A percentile compares a stretch with the other conserved stretches of the same genome.
Conservation (phyloP, 2,329 filamentous ascomycete species). For the Gnomoniopsis smithogilvyi region DNA sequence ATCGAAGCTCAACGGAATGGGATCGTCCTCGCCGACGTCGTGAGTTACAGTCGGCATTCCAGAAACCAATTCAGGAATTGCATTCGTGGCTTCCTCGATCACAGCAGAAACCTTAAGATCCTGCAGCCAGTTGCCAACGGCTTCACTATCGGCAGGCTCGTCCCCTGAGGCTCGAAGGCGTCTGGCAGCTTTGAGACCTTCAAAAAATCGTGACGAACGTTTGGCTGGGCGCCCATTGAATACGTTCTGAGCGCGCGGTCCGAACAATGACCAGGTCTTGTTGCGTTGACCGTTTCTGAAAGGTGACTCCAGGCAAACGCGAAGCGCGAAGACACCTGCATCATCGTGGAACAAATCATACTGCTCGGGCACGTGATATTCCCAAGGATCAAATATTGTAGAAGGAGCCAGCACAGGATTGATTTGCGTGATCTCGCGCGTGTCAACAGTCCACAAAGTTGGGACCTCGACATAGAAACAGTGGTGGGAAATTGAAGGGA, state of each 20-base stretch:
- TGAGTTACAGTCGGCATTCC: background rate
- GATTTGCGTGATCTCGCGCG: conserved; percentile 27
- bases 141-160: background rate
- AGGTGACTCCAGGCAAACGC: conserved; percentile 23
- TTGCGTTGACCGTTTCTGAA: background rate
- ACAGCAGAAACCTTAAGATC: background rate
- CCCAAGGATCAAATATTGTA: conserved; percentile 27
- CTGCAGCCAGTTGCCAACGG: background rate
- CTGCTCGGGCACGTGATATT: conserved; percentile 1
- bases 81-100: background rate
- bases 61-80: background rate
- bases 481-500: background rate
- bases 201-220: conserved; percentile 16
- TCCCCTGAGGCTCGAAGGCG: background rate
- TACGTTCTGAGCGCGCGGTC: conserved; percentile 18
- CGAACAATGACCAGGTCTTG: conserved; percentile 20
- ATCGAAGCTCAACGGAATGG: background rate
- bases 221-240: conserved; percentile 14
- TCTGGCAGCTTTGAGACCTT: background rate
- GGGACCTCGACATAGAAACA: conserved; percentile 2
- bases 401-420: conserved; percentile 25
- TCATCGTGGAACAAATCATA: conserved; percentile 21
- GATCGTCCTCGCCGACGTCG: background rate
- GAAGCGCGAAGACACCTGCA: conserved; percentile 22
- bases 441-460: conserved; percentile 20